These are phyloP conservation scores for Meira nashicola DNA, from an alignment of 1,284 basidiomycete genomes.

Conservation along the genomic window DNA sequence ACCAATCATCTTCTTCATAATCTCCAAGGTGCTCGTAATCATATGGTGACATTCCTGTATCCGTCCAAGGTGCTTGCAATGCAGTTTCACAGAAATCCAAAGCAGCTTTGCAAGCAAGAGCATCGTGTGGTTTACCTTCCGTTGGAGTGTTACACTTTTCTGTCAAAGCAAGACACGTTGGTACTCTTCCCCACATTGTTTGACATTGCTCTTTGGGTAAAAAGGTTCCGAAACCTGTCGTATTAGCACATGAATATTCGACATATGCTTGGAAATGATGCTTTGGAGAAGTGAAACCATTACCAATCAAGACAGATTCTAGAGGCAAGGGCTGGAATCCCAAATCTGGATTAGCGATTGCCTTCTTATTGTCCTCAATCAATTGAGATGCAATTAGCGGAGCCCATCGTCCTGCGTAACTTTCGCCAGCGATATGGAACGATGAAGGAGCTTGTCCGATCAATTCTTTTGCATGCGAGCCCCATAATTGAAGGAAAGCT, in stretches of 20 bases:
- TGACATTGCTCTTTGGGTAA: slow-evolving; percentile 31
- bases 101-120: slow-evolving; percentile 35
- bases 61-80: slow-evolving; percentile 35
- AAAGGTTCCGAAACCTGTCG: slow-evolving; percentile 32
- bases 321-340: slow-evolving; percentile 42
- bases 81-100: slow-evolving; percentile 38
- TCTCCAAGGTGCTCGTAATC: slow-evolving; percentile 43
- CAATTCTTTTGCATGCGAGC: slow-evolving; percentile 35
- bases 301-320: slow-evolving; percentile 45
- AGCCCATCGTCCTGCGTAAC: slow-evolving; percentile 47
- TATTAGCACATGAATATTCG: slow-evolving; percentile 44
- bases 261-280: slow-evolving; percentile 46
- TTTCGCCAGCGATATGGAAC: slow-evolving; percentile 40
- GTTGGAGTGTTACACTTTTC: slow-evolving; percentile 42
- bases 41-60: slow-evolving; percentile 33
- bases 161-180: slow-evolving; percentile 33
- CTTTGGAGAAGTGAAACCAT: slow-evolving; percentile 47
- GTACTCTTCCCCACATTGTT: slow-evolving; percentile 29
- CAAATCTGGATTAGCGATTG: slow-evolving; percentile 32
- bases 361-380: slow-evolving; percentile 41
- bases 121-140: slow-evolving; percentile 22
- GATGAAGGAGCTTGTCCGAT: slow-evolving; percentile 15
- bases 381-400: slow-evolving; percentile 42
- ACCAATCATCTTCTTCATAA: slow-evolving; percentile 45
- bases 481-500: slow-evolving; percentile 48